phyloP scores from a whole-genome alignment of 2,329 filamentous ascomycete genomes.

The Calonectria henricotiae region DNA sequence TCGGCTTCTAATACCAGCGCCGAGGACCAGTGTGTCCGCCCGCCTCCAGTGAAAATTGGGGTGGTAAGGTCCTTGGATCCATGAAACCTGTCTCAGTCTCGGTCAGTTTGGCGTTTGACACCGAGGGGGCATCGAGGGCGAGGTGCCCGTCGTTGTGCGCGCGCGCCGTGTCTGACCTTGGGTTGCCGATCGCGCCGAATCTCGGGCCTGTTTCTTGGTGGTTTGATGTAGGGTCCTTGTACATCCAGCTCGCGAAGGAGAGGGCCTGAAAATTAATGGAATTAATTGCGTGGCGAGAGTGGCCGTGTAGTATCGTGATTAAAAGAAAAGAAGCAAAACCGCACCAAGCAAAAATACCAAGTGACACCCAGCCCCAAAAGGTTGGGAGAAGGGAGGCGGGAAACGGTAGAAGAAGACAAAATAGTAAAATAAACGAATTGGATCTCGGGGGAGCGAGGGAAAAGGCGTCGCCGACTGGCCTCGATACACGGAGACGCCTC shows the following conservation, averaged over 20 bases:
- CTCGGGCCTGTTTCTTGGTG: slow-evolving; percentile 41
- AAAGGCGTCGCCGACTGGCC: slow-evolving; percentile 21
- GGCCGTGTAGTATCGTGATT: background rate
- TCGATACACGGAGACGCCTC: slow-evolving; percentile 25
- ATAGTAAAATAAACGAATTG: slow-evolving; percentile 3
- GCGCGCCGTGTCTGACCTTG: slow-evolving; percentile 40
- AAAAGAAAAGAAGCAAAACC: slow-evolving; percentile 5
- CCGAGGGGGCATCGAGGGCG: slow-evolving; percentile 18
- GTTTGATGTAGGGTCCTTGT: slow-evolving; percentile 20
- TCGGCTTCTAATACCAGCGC: slow-evolving; percentile 42
- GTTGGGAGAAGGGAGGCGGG: slow-evolving; percentile 29
- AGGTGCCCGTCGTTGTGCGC: slow-evolving; percentile 7
- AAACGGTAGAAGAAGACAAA: slow-evolving; percentile 6
- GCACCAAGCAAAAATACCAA: background rate
- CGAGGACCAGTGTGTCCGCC: slow-evolving; percentile 26
- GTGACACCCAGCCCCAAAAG: slow-evolving; percentile 27
- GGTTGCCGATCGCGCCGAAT: slow-evolving; percentile 35
- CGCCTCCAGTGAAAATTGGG: slow-evolving; percentile 42
- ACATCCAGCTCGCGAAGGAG: slow-evolving; percentile 7
- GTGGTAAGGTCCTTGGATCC: slow-evolving; percentile 48
- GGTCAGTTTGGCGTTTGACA: slow-evolving; percentile 36
- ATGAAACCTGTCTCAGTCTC: slow-evolving; percentile 48
- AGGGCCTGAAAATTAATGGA: background rate
- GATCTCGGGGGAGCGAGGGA: slow-evolving; percentile 32
- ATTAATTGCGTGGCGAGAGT: slow-evolving; percentile 1